Percentiles rank a stretch among this genome's conserved stretches.
Conservation (phyloP, 139 green algal species). For the Prasinococcaceae sp. region DNA sequence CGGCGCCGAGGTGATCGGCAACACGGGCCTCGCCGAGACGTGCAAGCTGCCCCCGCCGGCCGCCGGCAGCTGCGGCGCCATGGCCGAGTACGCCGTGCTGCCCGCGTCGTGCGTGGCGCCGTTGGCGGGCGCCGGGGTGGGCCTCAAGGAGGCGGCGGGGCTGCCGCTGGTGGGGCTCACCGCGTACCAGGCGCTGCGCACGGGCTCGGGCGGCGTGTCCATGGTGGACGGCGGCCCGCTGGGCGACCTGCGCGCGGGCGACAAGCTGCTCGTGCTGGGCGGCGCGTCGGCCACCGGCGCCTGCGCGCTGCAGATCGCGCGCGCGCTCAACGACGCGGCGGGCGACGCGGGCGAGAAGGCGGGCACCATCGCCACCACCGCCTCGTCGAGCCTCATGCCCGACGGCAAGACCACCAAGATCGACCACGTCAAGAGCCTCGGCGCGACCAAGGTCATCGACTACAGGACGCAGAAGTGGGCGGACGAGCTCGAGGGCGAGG, state of each 20-base stretch:
- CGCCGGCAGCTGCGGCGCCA: not conserved
- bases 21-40: not conserved
- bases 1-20: not conserved
- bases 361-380: not conserved
- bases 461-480: not conserved
- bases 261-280: constrained; percentile 2
- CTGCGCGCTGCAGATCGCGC: not conserved
- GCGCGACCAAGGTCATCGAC: constrained; percentile 1
- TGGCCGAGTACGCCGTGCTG: not conserved
- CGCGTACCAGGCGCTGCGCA: constrained; percentile 5
- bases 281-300: not conserved
- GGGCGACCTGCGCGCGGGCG: not conserved
- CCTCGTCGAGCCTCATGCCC: not conserved
- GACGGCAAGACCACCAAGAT: constrained; percentile 3
- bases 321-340: too few relatives aligned
- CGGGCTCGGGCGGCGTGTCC: not conserved
- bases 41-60: not conserved
- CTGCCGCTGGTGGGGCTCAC: constrained; percentile 2
- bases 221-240: not conserved
- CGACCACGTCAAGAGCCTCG: not conserved
- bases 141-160: not conserved
- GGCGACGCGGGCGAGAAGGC: not conserved
- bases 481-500: not conserved
- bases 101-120: not conserved
- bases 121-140: not conserved